Evolutionary conservation across 768 basidiomycete species (phyloP).

Genomic region (Termitomyces sp.): DNA sequence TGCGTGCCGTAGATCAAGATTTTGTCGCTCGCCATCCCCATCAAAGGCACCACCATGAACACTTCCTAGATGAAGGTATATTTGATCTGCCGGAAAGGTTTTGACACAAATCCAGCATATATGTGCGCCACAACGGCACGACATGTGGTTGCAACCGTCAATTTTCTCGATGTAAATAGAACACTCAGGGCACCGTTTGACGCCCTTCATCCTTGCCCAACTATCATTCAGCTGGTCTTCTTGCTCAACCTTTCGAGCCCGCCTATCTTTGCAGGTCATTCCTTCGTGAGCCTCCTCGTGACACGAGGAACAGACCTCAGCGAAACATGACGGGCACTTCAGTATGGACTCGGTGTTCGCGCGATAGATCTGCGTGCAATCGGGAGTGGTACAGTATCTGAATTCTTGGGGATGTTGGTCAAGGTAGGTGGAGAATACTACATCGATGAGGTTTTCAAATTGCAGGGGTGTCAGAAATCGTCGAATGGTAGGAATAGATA

Average conservation of each 20-base stretch:
- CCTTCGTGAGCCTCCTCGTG: constrained; percentile 45
- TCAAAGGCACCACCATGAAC: constrained; percentile 14
- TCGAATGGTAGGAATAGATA: constrained; percentile 49
- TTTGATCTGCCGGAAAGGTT: constrained; percentile 23
- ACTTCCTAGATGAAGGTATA: constrained; percentile 7
- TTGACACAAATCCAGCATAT: constrained; percentile 52
- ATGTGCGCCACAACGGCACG: constrained; percentile 45
- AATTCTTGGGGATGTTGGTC: constrained; percentile 50
- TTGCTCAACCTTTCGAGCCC: constrained; percentile 27
- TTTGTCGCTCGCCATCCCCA: constrained; percentile 5
- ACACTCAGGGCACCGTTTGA: constrained; percentile 45
- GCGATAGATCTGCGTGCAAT: constrained; percentile 65
- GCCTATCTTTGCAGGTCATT: constrained; percentile 40
- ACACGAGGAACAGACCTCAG: constrained; percentile 42
- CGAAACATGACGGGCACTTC: constrained; percentile 50
- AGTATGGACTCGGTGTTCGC: constrained; percentile 22
- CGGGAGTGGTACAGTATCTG: constrained; percentile 67
- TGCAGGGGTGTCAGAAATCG: constrained; percentile 43
- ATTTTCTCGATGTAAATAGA: constrained; percentile 40
- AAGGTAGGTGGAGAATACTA: constrained; percentile 50
- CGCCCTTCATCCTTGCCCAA: constrained; percentile 32
- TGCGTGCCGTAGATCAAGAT: constrained; percentile 5
- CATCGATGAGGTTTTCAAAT: constrained; percentile 48
- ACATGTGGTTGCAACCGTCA: constrained; percentile 52
- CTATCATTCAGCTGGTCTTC: constrained; percentile 36